Evolutionary conservation across 176 grass and related monocot species (phyloP), one percentile per base, ranked within the genome.

Genomic region (Pharus latifolius): DNA sequence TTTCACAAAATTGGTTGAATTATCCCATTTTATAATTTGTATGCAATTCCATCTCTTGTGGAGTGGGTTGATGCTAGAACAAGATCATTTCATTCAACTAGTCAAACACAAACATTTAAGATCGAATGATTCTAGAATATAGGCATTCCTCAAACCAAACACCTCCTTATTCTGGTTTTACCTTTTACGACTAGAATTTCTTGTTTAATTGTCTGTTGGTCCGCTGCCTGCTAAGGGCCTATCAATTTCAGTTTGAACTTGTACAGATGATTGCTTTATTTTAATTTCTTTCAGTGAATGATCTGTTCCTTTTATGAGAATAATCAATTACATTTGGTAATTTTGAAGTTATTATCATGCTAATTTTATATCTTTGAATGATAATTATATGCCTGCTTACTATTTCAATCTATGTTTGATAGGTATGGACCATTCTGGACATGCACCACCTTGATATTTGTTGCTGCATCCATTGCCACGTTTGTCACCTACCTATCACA

Each of bases 401-500:
- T 53, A 49, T 82, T 60, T 72, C 40, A 38, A 69, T 84, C 56
- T 80, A 5, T 62, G 34, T 81, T 82, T 34, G 28, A 41, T 67
- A 99, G 96, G 43, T 99, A 99, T 69, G 96, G 96, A 3, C 96
- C 96, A 56, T 99, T 99, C 73, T 99, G 96, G 96, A 99, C 89
- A 34, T 99, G 84, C 79, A 99, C 96, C 27, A 99, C 96, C 47
- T 49, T 99, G 53, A 99, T 99, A 59, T 95, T 95, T 45, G 90
- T 91, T 48, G 96, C 96, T 30, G 90, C 90, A 37, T 84, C 95
- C 23, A 99, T 99, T 75, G 96, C 90, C 32, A 92, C 96, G 59
- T 99, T 99, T 81, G 96, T 99, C 34, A 91, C 87, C 22, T 99
- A 99, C 58, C 70, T 99, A 22, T 92, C 90, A 3, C 95, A 85